Conservation (phyloP, 352 stramenopile genomes). For the Aphanomyces invadans region DNA sequence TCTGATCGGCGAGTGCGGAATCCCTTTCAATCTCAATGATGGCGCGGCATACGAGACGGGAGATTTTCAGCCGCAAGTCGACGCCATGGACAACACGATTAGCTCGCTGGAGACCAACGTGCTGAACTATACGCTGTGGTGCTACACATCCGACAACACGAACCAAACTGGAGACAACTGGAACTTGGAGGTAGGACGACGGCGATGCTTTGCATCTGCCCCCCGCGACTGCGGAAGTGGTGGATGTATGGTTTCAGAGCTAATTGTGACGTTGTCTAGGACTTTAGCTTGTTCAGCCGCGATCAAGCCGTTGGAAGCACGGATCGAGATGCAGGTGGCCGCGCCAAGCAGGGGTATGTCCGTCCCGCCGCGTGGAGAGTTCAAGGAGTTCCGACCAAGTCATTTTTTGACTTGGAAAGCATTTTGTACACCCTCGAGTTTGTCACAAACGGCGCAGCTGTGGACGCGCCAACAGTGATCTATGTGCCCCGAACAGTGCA, state of each 20-base stretch:
- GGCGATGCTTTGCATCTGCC: too few species aligned
- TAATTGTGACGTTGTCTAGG: constrained; percentile 15
- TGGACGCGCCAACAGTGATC: neutral
- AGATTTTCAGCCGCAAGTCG: constrained; percentile 44
- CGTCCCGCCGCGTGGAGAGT: constrained; percentile 64
- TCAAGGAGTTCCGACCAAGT: constrained; percentile 48
- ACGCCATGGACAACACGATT: constrained; percentile 71
- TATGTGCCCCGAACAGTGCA: constrained; percentile 32
- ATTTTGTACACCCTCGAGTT: constrained; percentile 46
- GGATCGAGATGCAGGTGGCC: constrained; percentile 23
- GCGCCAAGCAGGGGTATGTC: constrained; percentile 40
- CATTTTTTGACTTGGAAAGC: constrained; percentile 42
- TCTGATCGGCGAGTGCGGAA: constrained; percentile 62
- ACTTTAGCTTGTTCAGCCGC: constrained; percentile 70
- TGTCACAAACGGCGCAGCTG: constrained; percentile 30
- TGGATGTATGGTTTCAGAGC: neutral
- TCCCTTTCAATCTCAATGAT: constrained; percentile 62
- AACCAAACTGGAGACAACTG: constrained; percentile 74
- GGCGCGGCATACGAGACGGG: constrained; percentile 37
- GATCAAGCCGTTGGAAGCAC: constrained; percentile 32
- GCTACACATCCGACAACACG: constrained; percentile 75
- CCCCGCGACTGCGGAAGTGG: too few species aligned
- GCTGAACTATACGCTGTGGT: constrained; percentile 85
- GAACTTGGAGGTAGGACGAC: constrained; percentile 66
- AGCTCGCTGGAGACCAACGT: constrained; percentile 59